phyloP scores from a whole-genome alignment of 345 rosid genomes.

The Gossypium ekmanianum region DNA sequence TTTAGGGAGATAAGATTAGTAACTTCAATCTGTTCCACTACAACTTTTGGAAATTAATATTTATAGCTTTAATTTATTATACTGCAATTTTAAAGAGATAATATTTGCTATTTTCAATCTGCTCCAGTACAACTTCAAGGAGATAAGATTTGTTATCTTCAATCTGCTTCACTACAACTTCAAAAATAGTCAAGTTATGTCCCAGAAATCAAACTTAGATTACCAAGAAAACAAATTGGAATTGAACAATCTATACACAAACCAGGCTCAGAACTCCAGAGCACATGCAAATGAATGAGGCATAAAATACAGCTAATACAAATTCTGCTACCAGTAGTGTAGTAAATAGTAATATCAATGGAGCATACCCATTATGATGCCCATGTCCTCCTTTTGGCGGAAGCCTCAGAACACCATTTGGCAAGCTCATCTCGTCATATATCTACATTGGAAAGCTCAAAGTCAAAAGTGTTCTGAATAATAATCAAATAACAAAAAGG shows the following conservation, averaged over 20 bases:
- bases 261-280: neutral
- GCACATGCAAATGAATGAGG: neutral
- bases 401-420: constrained; percentile 82
- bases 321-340: neutral
- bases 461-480: neutral
- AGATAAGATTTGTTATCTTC: no score
- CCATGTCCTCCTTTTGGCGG: constrained; percentile 90
- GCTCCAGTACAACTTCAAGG: no score
- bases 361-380: constrained; percentile 74
- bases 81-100: no score
- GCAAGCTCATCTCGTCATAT: constrained; percentile 84
- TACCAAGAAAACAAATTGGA: neutral
- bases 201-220: neutral
- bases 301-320: neutral
- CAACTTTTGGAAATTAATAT: no score
- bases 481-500: neutral
- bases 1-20: no score
- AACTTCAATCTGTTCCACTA: no score
- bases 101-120: no score
- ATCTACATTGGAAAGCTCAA: constrained; percentile 36
- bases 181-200: no score
- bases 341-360: neutral
- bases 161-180: no score
- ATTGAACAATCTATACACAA: neutral
- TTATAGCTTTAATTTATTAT: no score